These are phyloP conservation scores for Bruguiera gymnorhiza DNA, from an alignment of 345 rosid species.

Conservation along the genomic window DNA sequence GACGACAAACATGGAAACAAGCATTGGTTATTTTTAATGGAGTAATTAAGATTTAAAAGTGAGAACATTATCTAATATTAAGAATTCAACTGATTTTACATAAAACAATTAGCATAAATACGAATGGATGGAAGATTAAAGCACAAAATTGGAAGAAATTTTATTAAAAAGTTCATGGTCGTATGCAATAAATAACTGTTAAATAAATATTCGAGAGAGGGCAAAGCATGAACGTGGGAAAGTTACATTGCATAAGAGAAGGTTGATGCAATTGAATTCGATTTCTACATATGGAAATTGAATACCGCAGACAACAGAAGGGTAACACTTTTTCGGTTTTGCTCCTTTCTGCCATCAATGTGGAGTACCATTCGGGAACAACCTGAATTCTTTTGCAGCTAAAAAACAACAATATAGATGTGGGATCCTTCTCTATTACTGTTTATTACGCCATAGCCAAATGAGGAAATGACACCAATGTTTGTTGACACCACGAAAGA, in stretches of 20 bases:
- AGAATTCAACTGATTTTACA: no score
- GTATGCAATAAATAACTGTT: no score
- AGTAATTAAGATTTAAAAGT: no score
- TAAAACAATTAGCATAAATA: not conserved
- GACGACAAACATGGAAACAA: no score
- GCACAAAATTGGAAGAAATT: no score
- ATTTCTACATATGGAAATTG: not conserved
- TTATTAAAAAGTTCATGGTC: no score
- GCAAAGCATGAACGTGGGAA: no score
- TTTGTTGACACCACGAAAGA: not conserved
- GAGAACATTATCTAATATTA: no score
- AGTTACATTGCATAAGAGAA: no score
- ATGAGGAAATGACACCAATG: not conserved
- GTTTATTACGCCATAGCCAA: not conserved
- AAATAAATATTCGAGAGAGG: no score
- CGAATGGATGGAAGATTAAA: not conserved
- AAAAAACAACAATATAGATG: slow-evolving; percentile 16
- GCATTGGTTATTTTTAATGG: no score
- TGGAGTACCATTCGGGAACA: not conserved
- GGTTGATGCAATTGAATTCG: no score
- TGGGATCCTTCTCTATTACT: slow-evolving; percentile 5
- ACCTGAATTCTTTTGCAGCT: not conserved
- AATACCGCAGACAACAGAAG: not conserved
- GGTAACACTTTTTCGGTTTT: not conserved
- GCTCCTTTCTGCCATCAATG: not conserved